These are phyloP conservation scores for Lecanicillium sp. DNA, from an alignment of 2,329 filamentous ascomycete genomes.

Conservation along the genomic window DNA sequence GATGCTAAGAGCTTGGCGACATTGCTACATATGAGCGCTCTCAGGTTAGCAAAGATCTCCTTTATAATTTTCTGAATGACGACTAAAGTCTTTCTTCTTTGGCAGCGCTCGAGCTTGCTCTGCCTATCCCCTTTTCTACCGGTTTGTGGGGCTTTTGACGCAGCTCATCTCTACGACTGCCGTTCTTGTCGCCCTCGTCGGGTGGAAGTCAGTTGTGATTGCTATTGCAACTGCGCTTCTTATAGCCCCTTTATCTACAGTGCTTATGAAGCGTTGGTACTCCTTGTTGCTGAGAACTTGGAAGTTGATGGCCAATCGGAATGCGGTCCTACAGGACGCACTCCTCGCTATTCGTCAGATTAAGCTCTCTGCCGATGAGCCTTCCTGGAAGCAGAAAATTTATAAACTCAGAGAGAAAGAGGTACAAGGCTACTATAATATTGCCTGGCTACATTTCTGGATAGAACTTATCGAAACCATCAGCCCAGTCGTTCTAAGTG, in stretches of 20 bases:
- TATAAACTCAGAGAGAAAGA: slow-evolving; percentile 5
- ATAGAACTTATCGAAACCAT: slow-evolving; percentile 2
- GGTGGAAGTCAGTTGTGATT: not conserved
- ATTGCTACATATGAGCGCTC: not conserved
- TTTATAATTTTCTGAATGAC: fast-evolving
- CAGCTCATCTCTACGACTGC: not conserved
- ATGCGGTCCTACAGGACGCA: not conserved
- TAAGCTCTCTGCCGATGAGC: slow-evolving; percentile 9
- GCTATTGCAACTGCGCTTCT: not conserved
- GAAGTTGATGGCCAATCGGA: not conserved
- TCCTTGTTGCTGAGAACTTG: not conserved
- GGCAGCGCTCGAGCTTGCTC: not conserved
- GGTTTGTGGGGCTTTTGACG: not conserved
- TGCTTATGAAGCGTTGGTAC: not conserved
- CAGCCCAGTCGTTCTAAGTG: slow-evolving; percentile 6
- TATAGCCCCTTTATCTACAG: not conserved
- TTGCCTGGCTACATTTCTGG: slow-evolving; percentile 1
- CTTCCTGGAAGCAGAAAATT: slow-evolving; percentile 6
- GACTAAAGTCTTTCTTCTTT: not conserved
- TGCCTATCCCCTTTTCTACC: not conserved
- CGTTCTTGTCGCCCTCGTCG: not conserved
- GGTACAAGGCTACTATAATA: not conserved
- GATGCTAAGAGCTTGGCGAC: not conserved
- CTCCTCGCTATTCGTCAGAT: slow-evolving; percentile 9
- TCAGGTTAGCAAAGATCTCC: not conserved